Evolutionary conservation across 768 basidiomycete genomes (phyloP).

Genomic region (Clavulina sp.): DNA sequence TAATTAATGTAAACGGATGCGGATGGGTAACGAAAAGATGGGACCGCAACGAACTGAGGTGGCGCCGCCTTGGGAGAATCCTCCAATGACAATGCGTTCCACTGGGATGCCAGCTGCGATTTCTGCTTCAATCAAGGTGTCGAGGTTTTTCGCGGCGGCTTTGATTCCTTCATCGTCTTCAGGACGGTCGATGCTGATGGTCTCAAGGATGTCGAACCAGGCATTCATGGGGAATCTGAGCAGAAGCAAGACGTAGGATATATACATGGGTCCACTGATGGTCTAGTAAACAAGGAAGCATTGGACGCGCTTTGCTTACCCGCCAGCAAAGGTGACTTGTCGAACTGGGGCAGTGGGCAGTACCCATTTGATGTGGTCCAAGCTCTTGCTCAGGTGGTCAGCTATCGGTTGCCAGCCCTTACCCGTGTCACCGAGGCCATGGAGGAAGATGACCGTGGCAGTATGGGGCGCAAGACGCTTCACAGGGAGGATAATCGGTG

Average conservation of each 20-base stretch:
- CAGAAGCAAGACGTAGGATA: too few species aligned
- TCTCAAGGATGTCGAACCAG: neutral
- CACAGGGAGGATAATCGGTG: neutral
- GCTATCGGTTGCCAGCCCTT: neutral
- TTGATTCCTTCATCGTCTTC: constrained; percentile 75
- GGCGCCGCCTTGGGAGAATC: constrained; percentile 23
- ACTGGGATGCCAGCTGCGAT: constrained; percentile 51
- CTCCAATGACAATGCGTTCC: constrained; percentile 63
- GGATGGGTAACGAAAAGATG: too few species aligned
- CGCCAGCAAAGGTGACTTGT: neutral
- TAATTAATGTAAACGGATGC: too few species aligned
- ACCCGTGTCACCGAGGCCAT: neutral
- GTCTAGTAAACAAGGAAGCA: too few species aligned
- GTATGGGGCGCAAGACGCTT: neutral
- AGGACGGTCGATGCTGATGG: neutral
- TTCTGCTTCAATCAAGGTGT: constrained; percentile 55
- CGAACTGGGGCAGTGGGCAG: neutral
- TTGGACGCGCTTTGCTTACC: too few species aligned
- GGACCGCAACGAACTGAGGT: too few species aligned
- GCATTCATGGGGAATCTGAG: neutral
- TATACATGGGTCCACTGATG: too few species aligned
- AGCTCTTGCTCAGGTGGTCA: neutral
- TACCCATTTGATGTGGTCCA: neutral
- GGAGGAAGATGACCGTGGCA: neutral
- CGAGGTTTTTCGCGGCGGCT: constrained; percentile 39